Conservation (phyloP, 2,329 filamentous ascomycete genomes). For the Cladosporium sphaerospermum region DNA sequence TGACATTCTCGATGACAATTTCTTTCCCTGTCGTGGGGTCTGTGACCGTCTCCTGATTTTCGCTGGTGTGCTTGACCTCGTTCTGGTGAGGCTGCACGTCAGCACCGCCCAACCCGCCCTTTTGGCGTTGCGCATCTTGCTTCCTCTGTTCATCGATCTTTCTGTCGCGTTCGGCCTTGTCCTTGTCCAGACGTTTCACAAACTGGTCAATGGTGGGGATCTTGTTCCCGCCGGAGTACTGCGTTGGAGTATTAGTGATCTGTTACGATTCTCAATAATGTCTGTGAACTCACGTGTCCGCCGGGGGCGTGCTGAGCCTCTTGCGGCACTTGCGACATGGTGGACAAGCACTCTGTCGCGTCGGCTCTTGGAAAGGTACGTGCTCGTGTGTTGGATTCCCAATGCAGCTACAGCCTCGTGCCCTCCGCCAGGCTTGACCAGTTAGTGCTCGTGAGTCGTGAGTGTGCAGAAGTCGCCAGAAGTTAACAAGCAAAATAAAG, state of each 20-base stretch:
- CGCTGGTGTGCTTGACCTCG: conserved; percentile 39
- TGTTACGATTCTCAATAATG: background rate
- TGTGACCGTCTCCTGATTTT: conserved; percentile 58
- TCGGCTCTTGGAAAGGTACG: background rate
- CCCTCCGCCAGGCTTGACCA: too few species aligned
- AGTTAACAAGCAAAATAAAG: too few species aligned
- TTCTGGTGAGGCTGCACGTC: conserved; percentile 44
- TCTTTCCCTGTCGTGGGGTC: conserved; percentile 85
- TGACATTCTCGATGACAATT: conserved; percentile 77
- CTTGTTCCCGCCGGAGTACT: conserved; percentile 77
- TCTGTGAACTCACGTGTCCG: conserved; percentile 15
- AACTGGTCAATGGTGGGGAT: conserved; percentile 86
- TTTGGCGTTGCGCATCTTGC: conserved; percentile 21
- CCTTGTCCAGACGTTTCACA: conserved; percentile 66
- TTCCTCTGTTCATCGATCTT: conserved; percentile 56
- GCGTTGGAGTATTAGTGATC: background rate
- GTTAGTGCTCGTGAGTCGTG: too few species aligned
- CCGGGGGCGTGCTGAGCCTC: conserved; percentile 48
- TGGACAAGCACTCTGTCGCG: conserved; percentile 2
- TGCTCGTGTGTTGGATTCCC: background rate
- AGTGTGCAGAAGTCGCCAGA: too few species aligned
- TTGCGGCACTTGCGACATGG: conserved; percentile 37
- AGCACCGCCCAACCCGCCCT: conserved; percentile 17
- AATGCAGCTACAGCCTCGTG: too few species aligned
- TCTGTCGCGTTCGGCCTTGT: conserved; percentile 70